Conservation (phyloP, 345 rosid genomes). For the Luvunga scandens region DNA sequence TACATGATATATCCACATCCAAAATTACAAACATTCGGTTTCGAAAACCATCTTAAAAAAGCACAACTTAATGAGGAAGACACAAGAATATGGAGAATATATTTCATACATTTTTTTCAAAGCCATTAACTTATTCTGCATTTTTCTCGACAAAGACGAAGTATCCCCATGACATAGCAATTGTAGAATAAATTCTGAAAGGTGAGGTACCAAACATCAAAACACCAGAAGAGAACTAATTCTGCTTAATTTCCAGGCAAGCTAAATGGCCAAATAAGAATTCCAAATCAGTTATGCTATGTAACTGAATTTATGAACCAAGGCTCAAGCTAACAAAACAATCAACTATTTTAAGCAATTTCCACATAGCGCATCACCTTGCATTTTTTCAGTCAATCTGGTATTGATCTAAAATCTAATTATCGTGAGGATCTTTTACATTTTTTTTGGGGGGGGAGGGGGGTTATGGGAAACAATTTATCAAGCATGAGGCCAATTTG, state of each 20-base stretch:
- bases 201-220: background rate
- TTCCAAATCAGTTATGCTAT: background rate
- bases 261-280: background rate
- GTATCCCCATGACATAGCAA: background rate
- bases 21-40: background rate
- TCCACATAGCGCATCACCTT: background rate
- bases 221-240: background rate
- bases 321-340: background rate
- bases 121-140: background rate
- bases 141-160: background rate
- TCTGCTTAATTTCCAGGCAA: background rate
- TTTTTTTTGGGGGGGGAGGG: background rate
- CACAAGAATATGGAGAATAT: background rate
- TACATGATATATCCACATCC: conserved; percentile 3
- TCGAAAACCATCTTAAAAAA: background rate
- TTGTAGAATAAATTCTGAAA: background rate
- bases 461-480: background rate
- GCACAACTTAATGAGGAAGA: background rate
- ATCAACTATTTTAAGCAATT: background rate
- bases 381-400: background rate
- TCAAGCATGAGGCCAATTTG: background rate
- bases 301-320: background rate
- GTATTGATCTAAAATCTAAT: background rate
- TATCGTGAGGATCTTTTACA: background rate
- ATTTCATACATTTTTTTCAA: background rate